Base-by-base conservation (phyloP, 768 basidiomycete genomes). In the Podaxis pistillaris region DNA sequence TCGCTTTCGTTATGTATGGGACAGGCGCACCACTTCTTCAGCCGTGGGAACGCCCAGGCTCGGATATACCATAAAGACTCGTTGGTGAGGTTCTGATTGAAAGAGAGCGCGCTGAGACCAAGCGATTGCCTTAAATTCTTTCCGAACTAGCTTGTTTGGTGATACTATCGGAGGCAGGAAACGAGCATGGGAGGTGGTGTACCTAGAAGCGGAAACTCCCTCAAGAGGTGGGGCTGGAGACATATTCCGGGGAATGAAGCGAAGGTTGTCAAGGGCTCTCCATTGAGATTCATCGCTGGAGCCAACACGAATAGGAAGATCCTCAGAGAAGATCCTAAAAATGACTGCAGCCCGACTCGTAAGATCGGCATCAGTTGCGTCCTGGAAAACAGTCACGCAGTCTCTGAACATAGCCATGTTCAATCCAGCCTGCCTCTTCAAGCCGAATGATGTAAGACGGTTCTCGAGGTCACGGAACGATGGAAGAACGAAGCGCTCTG, bases 61-160 rank as follows among this genome's bases (percentile, higher is more conserved):
- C 7, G 73, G 69, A 68, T 81, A 71, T 2, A 73, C 77, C 3
- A 74, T 60, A 11, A 75, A 59, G 7, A 82, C 55, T 38, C 72
- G 66, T 40, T 68, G 69, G 19, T 69, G 56, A 4, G 79, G 79
- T 22, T 70, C 65, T 3, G 59, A 53, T 2, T 60, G 41, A 36
- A 78, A 76, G 15, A 70, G 58, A 1, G 73, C 81, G n/a, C 81
- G 69, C 58, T 85, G 83, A 3, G 80, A 81, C 83, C 83, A 85
- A 6, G 78, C 78, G 11, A 85, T 71, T 0, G 76, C 60, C 65
- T 79, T 76, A 54, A 72, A 76, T 38, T 78, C 71, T 17, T 69
- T 52, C 37, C 73, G 74, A 9, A 83, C 72, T 1, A 82, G 63
- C 52, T 82, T 62, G 5, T 49, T 66, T 0, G 83, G 82, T 0